Evolutionary conservation across 345 rosid genomes (phyloP), one percentile per base, ranked within the genome.

Genomic region (Gossypium bickii): DNA sequence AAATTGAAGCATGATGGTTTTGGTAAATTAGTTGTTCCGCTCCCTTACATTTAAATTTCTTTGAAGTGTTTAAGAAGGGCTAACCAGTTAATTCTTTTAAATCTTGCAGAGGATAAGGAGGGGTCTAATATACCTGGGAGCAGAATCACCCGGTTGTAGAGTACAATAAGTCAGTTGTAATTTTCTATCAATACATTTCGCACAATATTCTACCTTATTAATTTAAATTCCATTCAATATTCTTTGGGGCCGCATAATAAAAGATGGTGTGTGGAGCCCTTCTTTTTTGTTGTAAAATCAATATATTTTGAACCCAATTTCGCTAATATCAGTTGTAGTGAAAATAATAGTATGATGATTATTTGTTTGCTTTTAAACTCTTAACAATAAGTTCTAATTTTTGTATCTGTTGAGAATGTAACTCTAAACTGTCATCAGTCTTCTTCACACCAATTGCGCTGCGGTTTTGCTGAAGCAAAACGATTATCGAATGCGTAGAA

Each of bases 81-180:
- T 11, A 48, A 34, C 7, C 41, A 34, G 41, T 48, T 48, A 48
- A 16, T 10, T 34, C 48, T 34, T 60, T 75, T 52, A 52, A 48
- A 48, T 16, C 7, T 52, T 77, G 80, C 90, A 94, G 98, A 92
- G 98, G 77, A 87, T 94, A 81, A 87, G 78, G 69, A 84, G 97
- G 0, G 97, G 92, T 53, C 81, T 94, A 81, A 79, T 87, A 66
- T 86, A 73, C 83, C 89, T 92, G 1, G 86, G 86, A 74, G 80
- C 90, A 17, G 92, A 87, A 78, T 91, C 90, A 75, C 88, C 86
- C 71, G 92, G 93, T 55, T 87, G 93, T 85, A 81, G 87, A 62
- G 60, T 89, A 81, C 97, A 86, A 72, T 91, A 70, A 22, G 16
- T 9, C 44, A 9, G 22, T 49, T 13, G 44, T 68, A 49, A 68